Evolutionary conservation across 805 yeast genomes (phyloP).

Genomic region (Candida pseudofarinosa): DNA sequence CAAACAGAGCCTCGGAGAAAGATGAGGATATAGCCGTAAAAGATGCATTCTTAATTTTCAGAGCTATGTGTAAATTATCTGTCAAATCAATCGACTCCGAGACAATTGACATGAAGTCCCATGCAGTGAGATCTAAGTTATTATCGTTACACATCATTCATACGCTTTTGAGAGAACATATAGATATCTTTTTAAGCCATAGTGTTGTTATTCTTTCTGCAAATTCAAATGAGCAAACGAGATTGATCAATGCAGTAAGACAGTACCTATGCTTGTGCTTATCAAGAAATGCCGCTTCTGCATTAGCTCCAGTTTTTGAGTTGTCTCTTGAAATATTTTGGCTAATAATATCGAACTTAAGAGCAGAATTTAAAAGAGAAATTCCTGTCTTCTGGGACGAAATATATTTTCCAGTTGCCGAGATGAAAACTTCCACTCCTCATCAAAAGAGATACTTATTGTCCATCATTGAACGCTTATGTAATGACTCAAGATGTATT

Average conservation of each 20-base stretch:
- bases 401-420: conserved; percentile 90
- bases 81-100: conserved; percentile 78
- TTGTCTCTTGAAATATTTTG: conserved; percentile 90
- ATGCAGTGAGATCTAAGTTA: conserved; percentile 86
- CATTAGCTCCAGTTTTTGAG: conserved; percentile 87
- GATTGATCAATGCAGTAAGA: conserved; percentile 74
- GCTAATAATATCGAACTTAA: conserved; percentile 75
- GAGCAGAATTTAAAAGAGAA: conserved; percentile 87
- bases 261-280: conserved; percentile 79
- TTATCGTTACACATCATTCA: conserved; percentile 85
- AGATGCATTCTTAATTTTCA: conserved; percentile 88
- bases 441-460: conserved; percentile 90
- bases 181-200: conserved; percentile 68
- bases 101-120: conserved; percentile 80
- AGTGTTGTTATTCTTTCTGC: conserved; percentile 50
- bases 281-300: conserved; percentile 89
- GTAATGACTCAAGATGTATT: conserved; percentile 84
- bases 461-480: conserved; percentile 72
- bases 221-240: conserved; percentile 47
- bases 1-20: conserved; percentile 40
- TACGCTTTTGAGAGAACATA: conserved; percentile 78
- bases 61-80: conserved; percentile 93
- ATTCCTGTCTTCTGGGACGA: conserved; percentile 92
- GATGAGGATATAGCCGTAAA: conserved; percentile 71
- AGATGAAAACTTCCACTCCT: conserved; percentile 83